Evolutionary conservation across 2,329 filamentous ascomycete genomes (phyloP), one percentile per base, ranked within the genome.

Genomic region (Aspergillus neoniger): DNA sequence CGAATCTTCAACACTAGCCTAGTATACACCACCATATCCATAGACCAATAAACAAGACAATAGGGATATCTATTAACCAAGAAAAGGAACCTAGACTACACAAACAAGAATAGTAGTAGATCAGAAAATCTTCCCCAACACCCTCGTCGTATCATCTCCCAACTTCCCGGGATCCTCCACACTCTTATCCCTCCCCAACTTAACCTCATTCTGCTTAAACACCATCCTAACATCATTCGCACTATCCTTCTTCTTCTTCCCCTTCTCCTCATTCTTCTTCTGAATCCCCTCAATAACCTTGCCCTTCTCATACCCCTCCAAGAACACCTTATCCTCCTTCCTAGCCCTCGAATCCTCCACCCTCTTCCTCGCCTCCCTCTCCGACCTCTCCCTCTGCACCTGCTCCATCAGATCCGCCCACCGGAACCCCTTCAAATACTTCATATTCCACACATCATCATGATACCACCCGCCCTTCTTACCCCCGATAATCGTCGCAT

Each of bases 391-490:
- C 54, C 77, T 67, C 61, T 76, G 73, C 17, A 80, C 72, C 50
- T 77, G 76, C 56, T 80, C 79, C 74, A 79, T 80, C 61, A 81
- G 62, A 68, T 81, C 77, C 19, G 68, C 70, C 79, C 79, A 81
- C 55, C 72, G 73, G 60, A 79, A 78, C 3, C 77, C 76, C 10
- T 66, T 65, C 50, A 81, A 66, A 58, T 81, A 81, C 57, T 78
- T 80, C 71, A 81, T 79, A 62, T 80, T 81, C 74, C 73, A 79
- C 28, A 81, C 67, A 66, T 80, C 80, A 64, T 80, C 79, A 53
- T 77, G 75, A 57, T 81, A 81, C 69, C 73, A 81, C 5, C 78
- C 74, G 2, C 77, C 76, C 67, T 81, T 80, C 32, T 71, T 70
- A 3, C 79, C 79, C 15, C 78, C 79, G 7, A 82, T 70, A 7